Base-by-base conservation (phyloP, 208 protist genomes). In the Leishmania tropica region DNA sequence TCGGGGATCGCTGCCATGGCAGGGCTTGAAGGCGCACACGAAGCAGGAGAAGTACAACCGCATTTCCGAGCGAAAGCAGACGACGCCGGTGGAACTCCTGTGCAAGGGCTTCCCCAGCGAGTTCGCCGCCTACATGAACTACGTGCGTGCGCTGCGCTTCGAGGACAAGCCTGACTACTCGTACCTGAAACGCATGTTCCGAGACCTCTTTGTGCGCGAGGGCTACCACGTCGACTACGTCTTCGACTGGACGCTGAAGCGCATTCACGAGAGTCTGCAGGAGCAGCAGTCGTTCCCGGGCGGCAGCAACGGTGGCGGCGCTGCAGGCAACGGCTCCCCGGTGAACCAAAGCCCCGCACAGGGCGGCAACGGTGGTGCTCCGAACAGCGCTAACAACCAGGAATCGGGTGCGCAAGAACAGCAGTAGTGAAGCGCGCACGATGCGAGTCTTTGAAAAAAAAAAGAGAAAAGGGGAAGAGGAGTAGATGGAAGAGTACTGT, bases 1-100 rank as follows among this genome's bases (percentile, higher is more conserved):
- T 47, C 94, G 98, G 47, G 99, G 99, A 28, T 95, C 90, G 51
- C 90, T 99, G 65, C 99, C 99, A 58, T 99, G 99, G 99, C 99
- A 99, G 90, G 99, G 98, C 0, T 86, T 99, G 10, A 97, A 97
- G 81, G 96, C 98, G 1, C 88, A 93, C 70, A 99, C 97, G 13
- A 99, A 99, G 88, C 94, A 99, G 88, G 97, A 99, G 78, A 99
- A 99, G 84, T 99, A 99, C 87, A 98, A 99, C 70, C 98, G 96
- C 76, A 99, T 99, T 83, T 92, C 89, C 47, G 98, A 99, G 83
- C 97, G 96, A 75, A 99, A 99, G 93, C 96, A 98, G 87, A 89
- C 88, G 37, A 99, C 97, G 13, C 92, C 98, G 28, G 87, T 99
- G 56, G 99, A 99, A 80, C 81, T 83, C 28, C 94, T 99, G 15